phyloP scores from a whole-genome alignment of 306 rosid genomes.

The Arachis hypogaea region DNA sequence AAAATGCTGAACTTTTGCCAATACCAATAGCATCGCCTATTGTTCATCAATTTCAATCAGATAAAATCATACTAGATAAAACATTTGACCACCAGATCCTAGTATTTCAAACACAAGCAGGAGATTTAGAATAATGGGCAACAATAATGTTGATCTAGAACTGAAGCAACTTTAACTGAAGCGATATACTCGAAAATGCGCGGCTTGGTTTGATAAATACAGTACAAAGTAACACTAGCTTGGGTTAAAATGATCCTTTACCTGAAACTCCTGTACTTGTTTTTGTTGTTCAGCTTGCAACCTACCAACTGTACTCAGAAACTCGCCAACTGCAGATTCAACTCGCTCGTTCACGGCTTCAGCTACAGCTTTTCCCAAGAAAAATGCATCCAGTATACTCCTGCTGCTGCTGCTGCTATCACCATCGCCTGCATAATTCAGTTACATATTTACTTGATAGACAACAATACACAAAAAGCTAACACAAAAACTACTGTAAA shows the following conservation, averaged over 20 bases:
- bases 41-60: slow-evolving; percentile 23
- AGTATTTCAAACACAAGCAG: slow-evolving; percentile 16
- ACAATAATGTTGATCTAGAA: neutral
- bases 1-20: neutral
- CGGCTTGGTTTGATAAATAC: slow-evolving; percentile 8
- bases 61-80: slow-evolving; percentile 5
- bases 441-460: slow-evolving; percentile 13
- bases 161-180: slow-evolving; percentile 5
- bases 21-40: slow-evolving; percentile 18
- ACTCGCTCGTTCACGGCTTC: slow-evolving; percentile 89
- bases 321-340: slow-evolving; percentile 86
- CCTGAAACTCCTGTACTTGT: slow-evolving; percentile 83
- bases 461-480: neutral
- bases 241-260: slow-evolving; percentile 39
- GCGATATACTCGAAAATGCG: neutral
- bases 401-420: slow-evolving; percentile 64
- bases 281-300: slow-evolving; percentile 93
- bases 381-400: slow-evolving; percentile 88
- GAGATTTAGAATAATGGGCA: slow-evolving; percentile 3
- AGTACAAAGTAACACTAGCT: slow-evolving; percentile 5
- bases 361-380: slow-evolving; percentile 94
- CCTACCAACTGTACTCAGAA: slow-evolving; percentile 79
- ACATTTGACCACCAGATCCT: slow-evolving; percentile 8
- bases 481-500: neutral
- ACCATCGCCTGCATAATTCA: slow-evolving; percentile 63